Conservation (phyloP, 2,329 filamentous ascomycete genomes). For the Aspergillus sp. region DNA sequence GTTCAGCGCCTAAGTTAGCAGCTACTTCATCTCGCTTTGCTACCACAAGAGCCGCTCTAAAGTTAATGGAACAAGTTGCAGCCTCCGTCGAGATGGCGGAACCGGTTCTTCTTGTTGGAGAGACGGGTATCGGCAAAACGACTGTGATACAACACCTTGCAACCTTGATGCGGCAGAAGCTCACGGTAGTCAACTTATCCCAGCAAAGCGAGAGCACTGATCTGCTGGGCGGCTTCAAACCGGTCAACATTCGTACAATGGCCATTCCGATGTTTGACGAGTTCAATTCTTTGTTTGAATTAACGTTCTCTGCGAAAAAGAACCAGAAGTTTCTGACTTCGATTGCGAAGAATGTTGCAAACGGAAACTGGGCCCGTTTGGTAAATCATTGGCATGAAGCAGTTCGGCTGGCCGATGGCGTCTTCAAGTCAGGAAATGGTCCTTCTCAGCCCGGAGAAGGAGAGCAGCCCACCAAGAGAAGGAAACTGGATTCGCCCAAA, state of each 20-base stretch:
- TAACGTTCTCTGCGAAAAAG: conserved; percentile 83
- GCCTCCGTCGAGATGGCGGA: conserved; percentile 81
- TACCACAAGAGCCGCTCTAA: conserved; percentile 79
- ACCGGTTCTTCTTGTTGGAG: conserved; percentile 90
- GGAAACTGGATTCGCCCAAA: conserved; percentile 58
- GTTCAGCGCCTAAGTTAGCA: conserved; percentile 45
- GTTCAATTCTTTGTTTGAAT: conserved; percentile 84
- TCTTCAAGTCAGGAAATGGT: conserved; percentile 54
- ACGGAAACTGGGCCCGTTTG: conserved; percentile 82
- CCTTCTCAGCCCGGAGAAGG: conserved; percentile 43
- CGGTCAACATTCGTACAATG: conserved; percentile 83
- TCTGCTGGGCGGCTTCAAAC: conserved; percentile 92
- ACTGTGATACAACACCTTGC: conserved; percentile 93
- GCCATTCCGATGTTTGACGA: conserved; percentile 89
- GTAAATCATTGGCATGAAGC: conserved; percentile 87
- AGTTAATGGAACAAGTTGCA: conserved; percentile 83
- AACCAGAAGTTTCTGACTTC: conserved; percentile 85
- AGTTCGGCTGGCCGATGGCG: conserved; percentile 78
- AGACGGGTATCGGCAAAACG: conserved; percentile 98
- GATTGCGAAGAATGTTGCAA: conserved; percentile 74
- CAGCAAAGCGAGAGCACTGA: conserved; percentile 98
- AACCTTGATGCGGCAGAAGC: conserved; percentile 75
- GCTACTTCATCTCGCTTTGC: conserved; percentile 64
- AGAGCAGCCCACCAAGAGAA: conserved; percentile 71
- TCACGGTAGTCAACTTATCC: conserved; percentile 92